phyloP scores from a whole-genome alignment of 163 green algal genomes.

The Chloroidium sp. region DNA sequence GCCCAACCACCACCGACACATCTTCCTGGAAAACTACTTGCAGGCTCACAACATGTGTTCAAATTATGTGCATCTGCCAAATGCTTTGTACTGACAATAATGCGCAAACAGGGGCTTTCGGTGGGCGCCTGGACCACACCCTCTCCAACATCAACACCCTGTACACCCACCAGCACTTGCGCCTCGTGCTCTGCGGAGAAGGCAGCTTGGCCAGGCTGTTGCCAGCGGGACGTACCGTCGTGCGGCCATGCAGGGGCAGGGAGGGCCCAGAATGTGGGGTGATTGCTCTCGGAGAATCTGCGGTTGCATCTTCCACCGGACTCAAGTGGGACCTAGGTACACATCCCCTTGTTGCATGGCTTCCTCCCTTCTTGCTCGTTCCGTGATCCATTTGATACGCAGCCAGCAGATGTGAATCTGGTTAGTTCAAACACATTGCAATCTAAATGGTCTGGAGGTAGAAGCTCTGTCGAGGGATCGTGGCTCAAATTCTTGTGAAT shows the following conservation, averaged over 20 bases:
- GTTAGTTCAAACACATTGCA: too few relatives aligned
- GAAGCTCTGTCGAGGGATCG: too few relatives aligned
- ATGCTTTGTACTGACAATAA: too few relatives aligned
- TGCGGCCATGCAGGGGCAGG: constrained; percentile 21
- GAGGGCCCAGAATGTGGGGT: constrained; percentile 80
- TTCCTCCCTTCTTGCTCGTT: not conserved
- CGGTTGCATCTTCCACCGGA: constrained; percentile 45
- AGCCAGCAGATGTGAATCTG: too few relatives aligned
- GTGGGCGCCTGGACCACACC: constrained; percentile 87
- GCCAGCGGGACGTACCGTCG: constrained; percentile 26
- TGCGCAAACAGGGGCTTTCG: constrained; percentile 59
- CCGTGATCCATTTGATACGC: too few relatives aligned
- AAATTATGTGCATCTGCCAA: too few relatives aligned
- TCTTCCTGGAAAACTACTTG: too few relatives aligned
- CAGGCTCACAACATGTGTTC: too few relatives aligned
- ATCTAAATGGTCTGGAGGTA: too few relatives aligned
- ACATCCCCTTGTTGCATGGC: not conserved
- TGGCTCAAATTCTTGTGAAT: too few relatives aligned
- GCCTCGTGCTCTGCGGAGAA: constrained; percentile 63
- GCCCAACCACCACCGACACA: too few relatives aligned
- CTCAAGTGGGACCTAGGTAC: constrained; percentile 69
- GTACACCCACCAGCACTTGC: constrained; percentile 55
- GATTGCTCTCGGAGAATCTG: constrained; percentile 54
- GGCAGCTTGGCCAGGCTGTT: constrained; percentile 72
- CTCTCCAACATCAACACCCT: constrained; percentile 75